Conservation (phyloP, 2,329 filamentous ascomycete species). For the Alternaria gansuensis region DNA sequence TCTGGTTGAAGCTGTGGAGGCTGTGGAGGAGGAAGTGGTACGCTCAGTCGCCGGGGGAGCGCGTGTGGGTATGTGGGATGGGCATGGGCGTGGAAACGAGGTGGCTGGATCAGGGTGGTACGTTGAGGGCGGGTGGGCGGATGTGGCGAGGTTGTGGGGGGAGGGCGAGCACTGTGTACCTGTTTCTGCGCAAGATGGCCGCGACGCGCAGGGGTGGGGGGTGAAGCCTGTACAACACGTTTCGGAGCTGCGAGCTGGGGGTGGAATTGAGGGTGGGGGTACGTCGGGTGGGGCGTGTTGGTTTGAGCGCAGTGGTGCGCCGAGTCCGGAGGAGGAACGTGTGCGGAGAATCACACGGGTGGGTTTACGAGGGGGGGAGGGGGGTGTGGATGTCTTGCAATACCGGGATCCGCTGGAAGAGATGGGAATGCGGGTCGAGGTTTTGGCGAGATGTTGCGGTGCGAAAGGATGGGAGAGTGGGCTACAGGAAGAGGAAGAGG, state of each 20-base stretch:
- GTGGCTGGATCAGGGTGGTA: not conserved
- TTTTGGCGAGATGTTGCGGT: not conserved
- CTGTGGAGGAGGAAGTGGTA: not conserved
- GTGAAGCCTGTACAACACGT: no score
- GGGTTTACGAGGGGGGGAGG: no score
- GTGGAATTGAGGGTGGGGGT: not conserved
- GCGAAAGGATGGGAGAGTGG: not conserved
- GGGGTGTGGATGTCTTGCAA: not conserved
- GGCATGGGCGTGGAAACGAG: not conserved
- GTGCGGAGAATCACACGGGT: no score
- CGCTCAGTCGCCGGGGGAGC: no score
- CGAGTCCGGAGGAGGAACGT: not conserved
- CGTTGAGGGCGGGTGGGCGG: constrained; percentile 1
- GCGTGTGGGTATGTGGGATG: not conserved
- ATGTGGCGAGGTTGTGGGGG: not conserved
- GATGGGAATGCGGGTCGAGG: not conserved
- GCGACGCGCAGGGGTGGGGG: no score
- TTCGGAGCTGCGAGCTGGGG: not conserved
- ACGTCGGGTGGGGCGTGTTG: not conserved
- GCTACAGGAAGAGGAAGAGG: not conserved
- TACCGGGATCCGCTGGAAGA: not conserved
- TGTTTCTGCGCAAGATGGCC: not conserved
- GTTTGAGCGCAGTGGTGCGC: constrained; percentile 1
- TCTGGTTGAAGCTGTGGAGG: not conserved
- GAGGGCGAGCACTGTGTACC: no score